These are phyloP conservation scores for Boletus bicolor DNA, from an alignment of 768 basidiomycete species.

Conservation along the genomic window DNA sequence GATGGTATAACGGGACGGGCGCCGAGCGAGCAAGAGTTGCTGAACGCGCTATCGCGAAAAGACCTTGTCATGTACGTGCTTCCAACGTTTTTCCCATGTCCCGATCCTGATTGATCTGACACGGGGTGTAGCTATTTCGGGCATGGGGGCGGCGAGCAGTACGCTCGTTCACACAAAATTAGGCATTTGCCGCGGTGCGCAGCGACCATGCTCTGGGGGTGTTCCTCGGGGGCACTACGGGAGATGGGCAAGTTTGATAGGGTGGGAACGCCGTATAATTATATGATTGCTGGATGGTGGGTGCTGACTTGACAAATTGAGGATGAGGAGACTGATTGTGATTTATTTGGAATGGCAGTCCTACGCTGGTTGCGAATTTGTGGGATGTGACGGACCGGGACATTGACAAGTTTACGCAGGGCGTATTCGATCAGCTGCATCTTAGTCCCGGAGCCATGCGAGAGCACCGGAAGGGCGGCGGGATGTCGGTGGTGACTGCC, in stretches of 20 bases:
- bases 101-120: neutral
- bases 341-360: conserved; percentile 44
- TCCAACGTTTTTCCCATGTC: neutral
- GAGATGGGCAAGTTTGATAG: conserved; percentile 96
- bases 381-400: conserved; percentile 99
- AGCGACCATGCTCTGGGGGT: conserved; percentile 97
- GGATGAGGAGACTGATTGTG: neutral
- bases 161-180: conserved; percentile 83
- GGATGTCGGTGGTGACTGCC: conserved; percentile 63
- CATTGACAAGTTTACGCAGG: conserved; percentile 87
- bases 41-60: conserved; percentile 62
- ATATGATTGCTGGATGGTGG: conserved; percentile 97
- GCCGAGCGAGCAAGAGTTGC: conserved; percentile 82
- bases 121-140: conserved; percentile 78
- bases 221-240: conserved; percentile 84
- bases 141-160: conserved; percentile 95
- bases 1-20: conserved; percentile 70
- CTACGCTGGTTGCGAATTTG: conserved; percentile 88
- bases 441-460: conserved; percentile 38
- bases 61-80: conserved; percentile 87
- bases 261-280: conserved; percentile 88
- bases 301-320: conserved; percentile 32
- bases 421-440: conserved; percentile 72
- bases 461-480: neutral
- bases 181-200: conserved; percentile 82